Conservation (phyloP, 345 rosid species). For the Populus tremula region DNA sequence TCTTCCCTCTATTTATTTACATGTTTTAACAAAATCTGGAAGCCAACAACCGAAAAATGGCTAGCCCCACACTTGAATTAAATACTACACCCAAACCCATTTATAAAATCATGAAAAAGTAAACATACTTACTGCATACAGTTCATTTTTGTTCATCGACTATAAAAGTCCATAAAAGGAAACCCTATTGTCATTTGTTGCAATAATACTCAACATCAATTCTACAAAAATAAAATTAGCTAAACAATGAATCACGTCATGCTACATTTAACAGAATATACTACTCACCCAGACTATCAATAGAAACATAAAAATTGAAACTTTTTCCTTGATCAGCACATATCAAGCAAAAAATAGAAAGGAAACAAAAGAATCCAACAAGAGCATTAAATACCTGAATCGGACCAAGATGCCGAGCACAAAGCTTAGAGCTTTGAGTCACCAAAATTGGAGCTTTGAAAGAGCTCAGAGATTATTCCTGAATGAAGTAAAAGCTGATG, state of each 20-base stretch:
- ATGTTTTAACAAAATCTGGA: constrained; percentile 9
- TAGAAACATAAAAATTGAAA: constrained; percentile 5
- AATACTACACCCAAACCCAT: background rate
- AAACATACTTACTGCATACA: background rate
- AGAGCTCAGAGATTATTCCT: constrained; percentile 26
- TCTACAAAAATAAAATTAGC: background rate
- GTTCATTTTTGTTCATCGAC: constrained; percentile 6
- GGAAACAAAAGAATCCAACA: background rate
- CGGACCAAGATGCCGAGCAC: constrained; percentile 31
- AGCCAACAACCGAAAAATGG: constrained; percentile 8
- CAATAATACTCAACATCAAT: constrained; percentile 7
- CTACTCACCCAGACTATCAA: background rate
- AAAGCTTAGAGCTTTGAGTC: constrained; percentile 6
- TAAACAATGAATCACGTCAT: background rate
- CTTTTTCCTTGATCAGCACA: constrained; percentile 1
- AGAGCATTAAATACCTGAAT: constrained; percentile 33
- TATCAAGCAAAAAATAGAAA: background rate
- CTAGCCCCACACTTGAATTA: background rate
- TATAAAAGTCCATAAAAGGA: constrained; percentile 6
- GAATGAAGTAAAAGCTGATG: constrained; percentile 38
- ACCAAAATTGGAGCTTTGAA: constrained; percentile 12
- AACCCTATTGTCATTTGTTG: constrained; percentile 15
- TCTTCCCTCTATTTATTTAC: background rate
- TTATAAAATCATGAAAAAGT: constrained; percentile 3
- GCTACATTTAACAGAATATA: background rate